Conservation (phyloP, 345 rosid genomes). For the Litchi chinensis region DNA sequence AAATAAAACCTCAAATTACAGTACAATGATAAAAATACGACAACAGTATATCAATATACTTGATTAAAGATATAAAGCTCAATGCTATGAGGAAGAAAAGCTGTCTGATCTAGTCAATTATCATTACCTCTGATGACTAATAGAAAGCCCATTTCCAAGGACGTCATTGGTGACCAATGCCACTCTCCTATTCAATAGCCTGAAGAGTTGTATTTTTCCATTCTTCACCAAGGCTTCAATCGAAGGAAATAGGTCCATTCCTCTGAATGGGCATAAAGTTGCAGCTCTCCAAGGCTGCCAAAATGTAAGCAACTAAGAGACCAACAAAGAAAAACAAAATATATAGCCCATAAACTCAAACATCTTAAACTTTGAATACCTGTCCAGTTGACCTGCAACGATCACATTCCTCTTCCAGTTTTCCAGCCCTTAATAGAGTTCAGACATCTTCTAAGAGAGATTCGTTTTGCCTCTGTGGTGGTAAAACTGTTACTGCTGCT, state of each 20-base stretch:
- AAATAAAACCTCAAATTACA: no score
- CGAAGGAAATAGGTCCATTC: conserved; percentile 80
- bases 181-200: conserved; percentile 91
- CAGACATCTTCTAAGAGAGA: no score
- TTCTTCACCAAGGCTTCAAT: conserved; percentile 76
- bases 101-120: no score
- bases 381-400: conserved; percentile 96
- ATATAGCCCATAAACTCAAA: conserved; percentile 9
- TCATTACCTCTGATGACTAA: conserved; percentile 73
- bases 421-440: no score
- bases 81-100: no score
- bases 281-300: conserved; percentile 97
- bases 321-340: conserved; percentile 10
- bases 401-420: no score
- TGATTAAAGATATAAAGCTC: no score
- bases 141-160: conserved; percentile 98
- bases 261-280: conserved; percentile 86
- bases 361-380: conserved; percentile 43
- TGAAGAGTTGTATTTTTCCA: conserved; percentile 75
- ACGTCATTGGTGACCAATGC: conserved; percentile 80
- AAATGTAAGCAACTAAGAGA: conserved; percentile 12
- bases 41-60: no score
- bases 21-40: no score
- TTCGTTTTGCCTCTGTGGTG: no score
- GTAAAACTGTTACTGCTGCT: no score